Conservation (phyloP, 2,329 filamentous ascomycete species). For the Coniochaeta pulveracea region DNA sequence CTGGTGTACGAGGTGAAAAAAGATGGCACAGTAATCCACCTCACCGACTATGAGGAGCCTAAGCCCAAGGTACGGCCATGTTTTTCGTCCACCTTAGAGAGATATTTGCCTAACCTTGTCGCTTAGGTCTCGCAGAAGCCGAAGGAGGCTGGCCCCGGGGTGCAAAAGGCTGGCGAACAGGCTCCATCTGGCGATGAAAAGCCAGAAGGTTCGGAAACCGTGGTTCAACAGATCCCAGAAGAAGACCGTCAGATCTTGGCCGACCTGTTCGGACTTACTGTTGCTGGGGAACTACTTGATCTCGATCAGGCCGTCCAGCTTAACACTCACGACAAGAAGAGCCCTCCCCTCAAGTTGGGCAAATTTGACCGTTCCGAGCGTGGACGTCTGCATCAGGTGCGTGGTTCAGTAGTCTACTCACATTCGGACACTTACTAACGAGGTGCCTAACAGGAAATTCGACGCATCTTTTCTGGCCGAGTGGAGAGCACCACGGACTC, state of each 20-base stretch:
- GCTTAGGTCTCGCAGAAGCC: too few relatives aligned
- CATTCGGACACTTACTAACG: constrained; percentile 7
- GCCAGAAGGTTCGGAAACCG: constrained; percentile 1
- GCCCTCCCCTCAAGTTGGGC: background rate
- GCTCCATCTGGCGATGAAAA: too few relatives aligned
- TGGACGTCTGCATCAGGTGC: constrained; percentile 36
- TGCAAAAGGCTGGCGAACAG: too few relatives aligned
- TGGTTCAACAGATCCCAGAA: constrained; percentile 13
- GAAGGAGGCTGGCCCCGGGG: too few relatives aligned
- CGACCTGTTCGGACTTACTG: constrained; percentile 25
- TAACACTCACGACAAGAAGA: constrained; percentile 14
- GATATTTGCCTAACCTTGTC: too few relatives aligned
- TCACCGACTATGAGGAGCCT: constrained; percentile 27
- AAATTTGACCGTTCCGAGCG: constrained; percentile 33
- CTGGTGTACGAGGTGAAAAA: constrained; percentile 80
- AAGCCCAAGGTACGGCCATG: constrained; percentile 6
- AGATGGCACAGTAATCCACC: constrained; percentile 64
- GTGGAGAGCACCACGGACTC: constrained; percentile 62
- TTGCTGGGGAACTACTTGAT: constrained; percentile 27
- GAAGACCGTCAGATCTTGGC: constrained; percentile 24
- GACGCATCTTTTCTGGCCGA: constrained; percentile 67
- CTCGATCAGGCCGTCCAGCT: constrained; percentile 25
- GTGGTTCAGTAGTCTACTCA: constrained; percentile 5
- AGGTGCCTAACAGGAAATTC: constrained; percentile 38
- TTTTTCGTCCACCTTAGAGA: constrained; percentile 1